phyloP scores from a whole-genome alignment of 2,329 filamentous ascomycete genomes.

The Magnaporthiopsis rhizophila region DNA sequence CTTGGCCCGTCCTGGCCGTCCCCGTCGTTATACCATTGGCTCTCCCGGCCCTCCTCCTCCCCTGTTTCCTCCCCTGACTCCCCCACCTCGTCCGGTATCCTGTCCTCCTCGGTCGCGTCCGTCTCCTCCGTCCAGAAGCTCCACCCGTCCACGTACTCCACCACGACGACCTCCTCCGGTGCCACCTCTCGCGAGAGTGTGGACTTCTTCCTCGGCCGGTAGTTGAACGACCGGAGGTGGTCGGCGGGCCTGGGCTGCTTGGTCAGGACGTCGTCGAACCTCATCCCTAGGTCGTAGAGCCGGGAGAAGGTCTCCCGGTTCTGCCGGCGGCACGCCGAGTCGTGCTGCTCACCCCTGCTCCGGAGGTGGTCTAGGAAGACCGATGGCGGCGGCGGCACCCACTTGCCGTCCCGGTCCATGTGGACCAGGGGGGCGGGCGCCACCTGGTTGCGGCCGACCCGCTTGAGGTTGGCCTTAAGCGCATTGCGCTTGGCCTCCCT shows the following conservation, averaged over 20 bases:
- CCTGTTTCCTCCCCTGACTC: not conserved
- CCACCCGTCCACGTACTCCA: conserved; percentile 5
- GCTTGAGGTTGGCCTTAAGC: not conserved
- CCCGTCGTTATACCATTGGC: not conserved
- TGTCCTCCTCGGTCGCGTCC: not conserved
- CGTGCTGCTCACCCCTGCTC: not conserved
- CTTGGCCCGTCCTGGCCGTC: not conserved
- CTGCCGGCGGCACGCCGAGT: not conserved
- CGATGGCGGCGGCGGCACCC: not conserved
- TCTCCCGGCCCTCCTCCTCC: not conserved
- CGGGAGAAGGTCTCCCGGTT: conserved; percentile 1
- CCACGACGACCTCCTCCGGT: conserved; percentile 2
- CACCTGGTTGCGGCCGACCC: not conserved
- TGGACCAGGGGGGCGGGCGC: not conserved
- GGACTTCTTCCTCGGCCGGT: not conserved
- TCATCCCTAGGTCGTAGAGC: not conserved
- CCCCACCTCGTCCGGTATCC: not conserved
- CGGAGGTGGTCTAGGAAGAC: not conserved
- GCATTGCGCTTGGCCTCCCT: not conserved
- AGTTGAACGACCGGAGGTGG: not conserved
- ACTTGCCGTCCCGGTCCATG: not conserved
- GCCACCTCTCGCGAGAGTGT: conserved; percentile 3
- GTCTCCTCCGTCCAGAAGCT: not conserved
- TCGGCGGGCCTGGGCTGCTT: not conserved
- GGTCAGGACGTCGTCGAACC: not conserved